Evolutionary conservation across 345 rosid genomes (phyloP), one percentile per base, ranked within the genome.

Genomic region (Stellera chamaejasme): DNA sequence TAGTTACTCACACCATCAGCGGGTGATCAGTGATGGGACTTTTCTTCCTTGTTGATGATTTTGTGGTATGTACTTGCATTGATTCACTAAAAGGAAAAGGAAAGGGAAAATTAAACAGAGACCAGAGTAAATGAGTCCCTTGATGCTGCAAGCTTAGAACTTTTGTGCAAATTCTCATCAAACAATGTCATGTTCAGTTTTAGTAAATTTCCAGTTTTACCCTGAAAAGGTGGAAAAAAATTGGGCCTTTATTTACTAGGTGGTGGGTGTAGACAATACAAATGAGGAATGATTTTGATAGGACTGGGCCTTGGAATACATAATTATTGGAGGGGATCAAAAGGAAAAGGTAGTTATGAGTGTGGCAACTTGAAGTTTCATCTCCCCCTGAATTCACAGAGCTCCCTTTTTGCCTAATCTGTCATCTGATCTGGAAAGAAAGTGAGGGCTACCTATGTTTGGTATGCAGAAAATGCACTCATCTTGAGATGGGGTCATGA

Each of bases 361-460:
- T 56, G 55, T 44, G 56, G 53, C 74, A 65, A 70, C 67, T 54
- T 54, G 63, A 69, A 61, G 62, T 60, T 66, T 19, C 23, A 57
- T 63, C 62, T 62, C 65, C 73, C 74, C 73, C 74, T 71, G 72
- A 77, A 68, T 75, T 73, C 66, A 65, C 79, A 66, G 68, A 52
- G 36, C 39, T 60, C 56, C 73, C 65, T 69, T 77, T 81, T 61
- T 59, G 77, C 72, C 62, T 56, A 59, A 61, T 70, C 49, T 57
- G 72, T 54, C 68, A 74, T 76, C 66, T 58, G 76, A 78, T 72
- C 71, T 78, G 83, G 78, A 81, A 70, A 81, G 79, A 62, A 55
- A 48, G 62, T 63, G 56, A 32, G 53, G 61, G 43, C 48, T 57
- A 43, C 39, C 75, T 52, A 45, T 67, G 54, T 70, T 26, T 59